Evolutionary conservation across 192 early-diverging fungal species (phyloP), one percentile per base, ranked within the genome.

Genomic region (Phycomyces nitens): DNA sequence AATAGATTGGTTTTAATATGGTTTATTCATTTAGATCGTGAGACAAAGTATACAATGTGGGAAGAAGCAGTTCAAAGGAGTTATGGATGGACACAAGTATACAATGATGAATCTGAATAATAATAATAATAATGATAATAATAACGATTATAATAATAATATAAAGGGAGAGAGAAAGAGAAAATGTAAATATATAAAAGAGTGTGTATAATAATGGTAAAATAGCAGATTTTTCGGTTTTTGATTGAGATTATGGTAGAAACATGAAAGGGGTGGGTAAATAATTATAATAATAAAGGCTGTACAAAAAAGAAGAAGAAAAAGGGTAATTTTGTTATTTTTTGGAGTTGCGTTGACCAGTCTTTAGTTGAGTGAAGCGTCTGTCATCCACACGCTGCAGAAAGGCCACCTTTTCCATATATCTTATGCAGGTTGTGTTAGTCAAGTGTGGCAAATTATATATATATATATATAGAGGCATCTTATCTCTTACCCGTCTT

Each of bases 351-450:
- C 65, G 60, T 59, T 71, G 69, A 9, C 74, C 74, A 15, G 52
- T 22, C 47, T 86, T 81, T 14, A 83, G 63, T 1, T 83, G 71
- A 57, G 60, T 63, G 10, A 81, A 71, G 20, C 84, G 81, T 14
- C 83, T 71, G 22, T 86, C 85, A 53, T 89, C 85, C 11, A 82
- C 76, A 40, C 88, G 77, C 41, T 86, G 72, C 12, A 89, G 71
- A 65, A 89, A 89, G 9, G 77, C 84, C 4, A 84, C 82, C 69
- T 89, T 89, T 43, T 89, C 88, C 73, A 89, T 74, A 54, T 85
- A 89, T 1, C 78, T 79, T 49, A 24, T 56, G 8, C 23, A 57
- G 18, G 23, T 29, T 34, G 29, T 34, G 29, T 34, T 34, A 34
- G 29, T 34, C 7, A n/a, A n/a, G n/a, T n/a, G n/a, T n/a, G n/a